Percentiles rank a stretch among this genome's conserved stretches.
Conservation (phyloP, 108 stramenopile genomes). For the Mayamaea pseudoterrestris region DNA sequence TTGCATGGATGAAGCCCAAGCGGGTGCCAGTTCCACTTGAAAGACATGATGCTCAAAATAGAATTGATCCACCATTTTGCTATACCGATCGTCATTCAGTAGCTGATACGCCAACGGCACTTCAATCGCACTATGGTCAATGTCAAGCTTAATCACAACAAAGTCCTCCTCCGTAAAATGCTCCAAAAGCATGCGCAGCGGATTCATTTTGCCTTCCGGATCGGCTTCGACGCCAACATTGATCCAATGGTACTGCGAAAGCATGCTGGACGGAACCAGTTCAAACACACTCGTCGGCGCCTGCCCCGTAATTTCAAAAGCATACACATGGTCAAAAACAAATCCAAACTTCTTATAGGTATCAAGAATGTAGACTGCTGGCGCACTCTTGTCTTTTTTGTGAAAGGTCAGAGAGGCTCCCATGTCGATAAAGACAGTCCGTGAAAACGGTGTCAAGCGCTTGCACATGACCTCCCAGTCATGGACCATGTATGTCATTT, state of each 20-base stretch:
- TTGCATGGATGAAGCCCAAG: constrained; percentile 22
- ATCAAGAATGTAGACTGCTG: constrained; percentile 15
- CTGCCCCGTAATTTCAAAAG: constrained; percentile 22
- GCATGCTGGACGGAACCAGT: constrained; percentile 1
- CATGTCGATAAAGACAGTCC: constrained; percentile 33
- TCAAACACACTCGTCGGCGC: constrained; percentile 13
- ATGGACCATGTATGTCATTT: constrained; percentile 22
- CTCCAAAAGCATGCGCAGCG: constrained; percentile 23
- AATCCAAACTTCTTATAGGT: constrained; percentile 29
- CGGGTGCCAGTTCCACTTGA: constrained; percentile 15
- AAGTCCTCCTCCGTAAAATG: constrained; percentile 36
- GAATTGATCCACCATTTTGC: constrained; percentile 47
- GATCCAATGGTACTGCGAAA: constrained; percentile 47
- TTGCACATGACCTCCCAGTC: constrained; percentile 44
- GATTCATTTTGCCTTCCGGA: constrained; percentile 24
- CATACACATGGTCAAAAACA: constrained; percentile 62
- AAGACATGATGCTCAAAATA: constrained; percentile 65
- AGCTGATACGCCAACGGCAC: constrained; percentile 22
- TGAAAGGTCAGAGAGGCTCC: constrained; percentile 41
- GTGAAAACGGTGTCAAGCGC: constrained; percentile 14
- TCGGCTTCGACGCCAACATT: constrained; percentile 27
- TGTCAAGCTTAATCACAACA: constrained; percentile 56
- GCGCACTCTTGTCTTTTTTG: constrained; percentile 2
- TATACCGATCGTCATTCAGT: constrained; percentile 9
- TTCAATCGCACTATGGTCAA: constrained; percentile 36